A percentile compares a stretch with the other conserved stretches of the same genome.
phyloP scores from a whole-genome alignment of 2,329 filamentous ascomycete genomes.

The Epichloe sylvatica region DNA sequence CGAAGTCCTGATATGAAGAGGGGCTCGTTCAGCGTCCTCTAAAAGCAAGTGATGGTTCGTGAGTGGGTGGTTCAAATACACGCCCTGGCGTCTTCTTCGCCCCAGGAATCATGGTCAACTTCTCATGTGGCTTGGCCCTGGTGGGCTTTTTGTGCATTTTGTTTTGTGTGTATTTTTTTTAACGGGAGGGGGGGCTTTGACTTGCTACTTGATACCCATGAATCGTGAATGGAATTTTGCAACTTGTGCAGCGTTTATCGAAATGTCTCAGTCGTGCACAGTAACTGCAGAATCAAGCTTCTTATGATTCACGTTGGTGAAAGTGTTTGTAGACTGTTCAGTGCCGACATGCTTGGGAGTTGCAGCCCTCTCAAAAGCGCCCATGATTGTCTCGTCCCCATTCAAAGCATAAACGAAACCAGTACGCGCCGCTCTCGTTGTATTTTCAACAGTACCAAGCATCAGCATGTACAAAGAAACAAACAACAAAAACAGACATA shows the following conservation, averaged over 20 bases:
- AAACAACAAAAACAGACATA: not conserved
- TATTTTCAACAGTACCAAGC: too few relatives aligned
- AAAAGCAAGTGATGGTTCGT: too few relatives aligned
- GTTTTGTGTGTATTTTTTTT: not conserved
- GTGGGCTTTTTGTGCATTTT: not conserved
- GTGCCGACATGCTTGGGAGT: too few relatives aligned
- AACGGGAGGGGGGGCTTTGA: not conserved
- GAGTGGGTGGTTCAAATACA: not conserved
- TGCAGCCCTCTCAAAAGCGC: too few relatives aligned
- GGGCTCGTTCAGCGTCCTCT: constrained; percentile 49
- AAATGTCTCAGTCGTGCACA: not conserved
- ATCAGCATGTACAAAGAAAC: too few relatives aligned
- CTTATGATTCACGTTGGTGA: too few relatives aligned
- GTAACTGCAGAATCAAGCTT: too few relatives aligned
- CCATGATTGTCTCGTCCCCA: too few relatives aligned
- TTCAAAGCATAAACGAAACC: too few relatives aligned
- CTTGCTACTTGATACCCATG: constrained; percentile 8
- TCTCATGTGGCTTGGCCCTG: not conserved
- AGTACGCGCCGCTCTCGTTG: too few relatives aligned
- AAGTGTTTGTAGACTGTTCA: too few relatives aligned
- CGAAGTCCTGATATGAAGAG: constrained; percentile 74
- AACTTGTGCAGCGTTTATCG: not conserved
- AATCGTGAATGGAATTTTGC: not conserved
- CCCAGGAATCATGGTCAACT: not conserved
- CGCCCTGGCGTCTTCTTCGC: not conserved